Base-by-base conservation (phyloP, 2,329 filamentous ascomycete species). In the Sporothrix dimorphospora region DNA sequence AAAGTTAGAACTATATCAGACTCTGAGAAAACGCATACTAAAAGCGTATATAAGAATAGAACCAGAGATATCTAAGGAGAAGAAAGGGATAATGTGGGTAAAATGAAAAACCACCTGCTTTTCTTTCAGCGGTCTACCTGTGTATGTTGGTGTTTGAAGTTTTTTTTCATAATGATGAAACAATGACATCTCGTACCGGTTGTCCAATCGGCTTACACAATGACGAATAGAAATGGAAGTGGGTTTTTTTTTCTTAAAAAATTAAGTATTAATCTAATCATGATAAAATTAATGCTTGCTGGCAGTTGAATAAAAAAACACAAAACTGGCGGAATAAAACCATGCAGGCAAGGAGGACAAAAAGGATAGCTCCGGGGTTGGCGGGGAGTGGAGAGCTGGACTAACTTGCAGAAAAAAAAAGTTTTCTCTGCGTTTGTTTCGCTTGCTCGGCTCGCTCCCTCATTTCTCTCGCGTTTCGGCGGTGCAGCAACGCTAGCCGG, bases 361-460 rank as follows among this genome's bases (percentile, higher is more conserved):
- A 51, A 34, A 5, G 42, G 63, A 51, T 67, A 38, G 65, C 65
- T 38, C 45, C 65, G 65, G 65, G 45, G 42, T 51, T 51, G 65
- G 45, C 42, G 42, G 51, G 65, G 61, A 40, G 65, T 67, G 63
- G 63, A 38, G 45, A 49, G 45, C 45, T 67, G 45, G 27, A 51
- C 63, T 40, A 21, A 19, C 24, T 45, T 51, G 45, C 42, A 49
- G 27, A 21, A 38, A 38, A n/a, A n/a, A 49, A 67, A n/a, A 38
- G 9, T 51, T 67, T 67, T 49, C 42, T 55, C 12, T 27, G 30
- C 30, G 3, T 6, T 34, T 6, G 30, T 34, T 34, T 34, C 30
- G 30, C 30, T 34, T 34, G 30, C 30, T 34, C 30, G 30, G 30
- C 30, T 34, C 30, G 16, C 51, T 38, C 53, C 24, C 53, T 57